These are phyloP conservation scores for Solanum raphanifolium DNA, from an alignment of 257 asterid genomes.

Conservation along the genomic window DNA sequence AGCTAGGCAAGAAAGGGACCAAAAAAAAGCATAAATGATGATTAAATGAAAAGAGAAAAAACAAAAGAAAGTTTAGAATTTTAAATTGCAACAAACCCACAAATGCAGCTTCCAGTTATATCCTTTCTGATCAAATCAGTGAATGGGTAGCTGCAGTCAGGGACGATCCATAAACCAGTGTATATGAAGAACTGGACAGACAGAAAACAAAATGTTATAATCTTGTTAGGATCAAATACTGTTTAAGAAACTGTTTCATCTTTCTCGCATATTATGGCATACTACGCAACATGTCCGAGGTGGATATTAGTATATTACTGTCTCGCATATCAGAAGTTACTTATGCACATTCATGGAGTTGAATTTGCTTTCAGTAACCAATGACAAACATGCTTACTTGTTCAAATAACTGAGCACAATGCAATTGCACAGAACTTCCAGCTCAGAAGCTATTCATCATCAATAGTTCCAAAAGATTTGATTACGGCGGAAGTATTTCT, in stretches of 20 bases:
- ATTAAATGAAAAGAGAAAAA: neutral
- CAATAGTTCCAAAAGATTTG: conserved; percentile 90
- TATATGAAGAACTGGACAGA: neutral
- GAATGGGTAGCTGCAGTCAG: neutral
- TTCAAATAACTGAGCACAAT: neutral
- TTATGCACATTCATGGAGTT: neutral
- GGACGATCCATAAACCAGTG: neutral
- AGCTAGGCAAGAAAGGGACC: neutral
- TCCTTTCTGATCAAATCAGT: neutral
- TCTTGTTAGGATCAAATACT: neutral
- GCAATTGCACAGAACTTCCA: neutral
- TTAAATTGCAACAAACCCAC: neutral
- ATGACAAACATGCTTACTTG: neutral
- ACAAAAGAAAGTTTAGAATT: neutral
- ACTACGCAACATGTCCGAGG: neutral
- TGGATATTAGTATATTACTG: neutral
- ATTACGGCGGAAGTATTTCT: conserved; percentile 52
- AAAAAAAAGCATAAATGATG: neutral
- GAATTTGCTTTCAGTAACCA: neutral
- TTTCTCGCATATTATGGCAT: neutral
- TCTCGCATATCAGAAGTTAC: neutral
- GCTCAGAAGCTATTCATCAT: conserved; percentile 4
- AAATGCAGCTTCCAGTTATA: neutral
- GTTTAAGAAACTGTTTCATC: neutral
- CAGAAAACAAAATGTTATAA: neutral